Conservation (phyloP, 1,284 basidiomycete genomes). For the Naganishia liquefaciens region DNA sequence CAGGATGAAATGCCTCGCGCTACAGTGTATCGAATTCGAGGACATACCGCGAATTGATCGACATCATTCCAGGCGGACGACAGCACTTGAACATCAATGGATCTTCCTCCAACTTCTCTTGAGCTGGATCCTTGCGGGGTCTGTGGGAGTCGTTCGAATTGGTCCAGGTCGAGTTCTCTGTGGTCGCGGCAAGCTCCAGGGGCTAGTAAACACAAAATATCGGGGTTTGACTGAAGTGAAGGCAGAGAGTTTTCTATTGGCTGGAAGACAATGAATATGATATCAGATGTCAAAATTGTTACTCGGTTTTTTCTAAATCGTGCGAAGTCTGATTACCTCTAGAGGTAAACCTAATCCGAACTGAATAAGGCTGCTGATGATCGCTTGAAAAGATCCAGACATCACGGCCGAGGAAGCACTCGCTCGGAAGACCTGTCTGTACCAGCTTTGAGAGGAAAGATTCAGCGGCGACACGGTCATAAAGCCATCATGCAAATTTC, state of each 20-base stretch:
- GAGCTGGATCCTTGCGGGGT: conserved; percentile 1
- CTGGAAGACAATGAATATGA: not conserved
- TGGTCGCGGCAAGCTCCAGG: conserved; percentile 8
- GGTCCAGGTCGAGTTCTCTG: not conserved
- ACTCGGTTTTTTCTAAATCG: too few species aligned
- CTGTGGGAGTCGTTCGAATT: not conserved
- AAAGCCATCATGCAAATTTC: too few species aligned
- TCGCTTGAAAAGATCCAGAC: conserved; percentile 7
- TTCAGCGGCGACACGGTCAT: not conserved
- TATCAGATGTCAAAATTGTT: too few species aligned
- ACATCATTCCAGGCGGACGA: not conserved
- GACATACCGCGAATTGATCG: conserved; percentile 9
- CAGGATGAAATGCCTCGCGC: too few species aligned
- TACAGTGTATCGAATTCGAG: too few species aligned
- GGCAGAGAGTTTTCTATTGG: conserved; percentile 9
- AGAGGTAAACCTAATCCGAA: not conserved
- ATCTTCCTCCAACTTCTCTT: not conserved
- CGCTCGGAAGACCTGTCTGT: conserved; percentile 18
- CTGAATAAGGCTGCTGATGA: conserved; percentile 2
- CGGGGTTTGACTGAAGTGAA: conserved; percentile 3
- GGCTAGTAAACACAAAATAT: conserved; percentile 8
- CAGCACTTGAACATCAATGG: not conserved
- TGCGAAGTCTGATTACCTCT: not conserved
- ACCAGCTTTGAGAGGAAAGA: not conserved
- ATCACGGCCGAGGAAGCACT: not conserved